These are phyloP conservation scores for Plasmodium berghei DNA, from an alignment of 169 alveolate species.

Conservation along the genomic window DNA sequence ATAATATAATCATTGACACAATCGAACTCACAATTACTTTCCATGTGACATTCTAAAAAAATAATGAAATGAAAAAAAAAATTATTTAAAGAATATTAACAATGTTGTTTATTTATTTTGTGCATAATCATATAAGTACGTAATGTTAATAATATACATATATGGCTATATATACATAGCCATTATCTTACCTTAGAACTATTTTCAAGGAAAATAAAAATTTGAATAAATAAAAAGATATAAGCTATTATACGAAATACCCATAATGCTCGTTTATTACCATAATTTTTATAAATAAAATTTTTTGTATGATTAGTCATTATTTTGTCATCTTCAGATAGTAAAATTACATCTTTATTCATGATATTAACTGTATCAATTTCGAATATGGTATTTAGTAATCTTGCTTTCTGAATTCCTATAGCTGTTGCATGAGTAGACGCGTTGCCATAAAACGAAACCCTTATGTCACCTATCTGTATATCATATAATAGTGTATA, in stretches of 20 bases:
- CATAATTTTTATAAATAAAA: slow-evolving; percentile 66
- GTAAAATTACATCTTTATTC: slow-evolving; percentile 24
- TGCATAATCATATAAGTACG: background rate
- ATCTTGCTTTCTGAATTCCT: slow-evolving; percentile 50
- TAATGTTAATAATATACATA: slow-evolving; percentile 5
- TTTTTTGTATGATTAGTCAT: slow-evolving; percentile 69
- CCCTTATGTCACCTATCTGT: slow-evolving; percentile 67
- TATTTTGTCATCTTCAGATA: slow-evolving; percentile 72
- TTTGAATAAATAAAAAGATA: slow-evolving; percentile 20
- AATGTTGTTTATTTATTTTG: background rate
- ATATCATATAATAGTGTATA: background rate
- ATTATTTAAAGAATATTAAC: too few relatives aligned
- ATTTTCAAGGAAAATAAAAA: slow-evolving; percentile 23
- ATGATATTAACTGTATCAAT: slow-evolving; percentile 52
- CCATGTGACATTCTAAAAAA: slow-evolving; percentile 53
- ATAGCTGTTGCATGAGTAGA: slow-evolving; percentile 73
- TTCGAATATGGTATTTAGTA: slow-evolving; percentile 64
- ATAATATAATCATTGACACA: slow-evolving; percentile 18
- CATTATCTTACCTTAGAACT: slow-evolving; percentile 27
- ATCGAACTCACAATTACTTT: slow-evolving; percentile 24
- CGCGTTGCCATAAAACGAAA: slow-evolving; percentile 71
- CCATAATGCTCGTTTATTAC: slow-evolving; percentile 53
- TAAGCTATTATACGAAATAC: slow-evolving; percentile 54
- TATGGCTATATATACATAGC: background rate
- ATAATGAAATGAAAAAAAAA: too few relatives aligned